These are phyloP conservation scores for Rubia balearica DNA, from an alignment of 305 asterid species.

Conservation along the genomic window DNA sequence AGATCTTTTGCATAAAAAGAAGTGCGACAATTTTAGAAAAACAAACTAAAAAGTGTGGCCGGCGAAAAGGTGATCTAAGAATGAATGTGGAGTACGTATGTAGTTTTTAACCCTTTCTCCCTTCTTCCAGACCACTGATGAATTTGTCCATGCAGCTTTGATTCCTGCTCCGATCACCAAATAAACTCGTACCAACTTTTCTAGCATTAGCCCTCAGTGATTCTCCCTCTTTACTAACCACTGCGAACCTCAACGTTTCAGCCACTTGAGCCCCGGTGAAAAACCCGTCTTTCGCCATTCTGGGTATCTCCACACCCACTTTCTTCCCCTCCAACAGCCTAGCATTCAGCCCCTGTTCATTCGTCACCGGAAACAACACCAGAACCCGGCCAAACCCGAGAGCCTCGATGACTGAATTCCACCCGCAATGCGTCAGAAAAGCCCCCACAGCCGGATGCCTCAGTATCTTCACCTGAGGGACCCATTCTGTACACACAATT, in stretches of 20 bases:
- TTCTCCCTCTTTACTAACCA: conserved; percentile 27
- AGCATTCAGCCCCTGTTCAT: conserved; percentile 80
- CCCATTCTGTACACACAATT: conserved; percentile 52
- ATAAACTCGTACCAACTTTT: conserved; percentile 14
- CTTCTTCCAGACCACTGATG: conserved; percentile 16
- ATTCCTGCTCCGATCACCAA: conserved; percentile 22
- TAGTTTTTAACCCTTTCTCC: neutral
- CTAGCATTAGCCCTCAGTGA: conserved; percentile 23
- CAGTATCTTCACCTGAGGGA: conserved; percentile 69
- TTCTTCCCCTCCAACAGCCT: conserved; percentile 42
- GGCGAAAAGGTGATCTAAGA: too few species aligned
- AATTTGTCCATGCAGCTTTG: conserved; percentile 17
- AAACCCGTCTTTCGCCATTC: conserved; percentile 23
- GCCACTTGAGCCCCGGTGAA: conserved; percentile 28
- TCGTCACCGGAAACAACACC: conserved; percentile 69
- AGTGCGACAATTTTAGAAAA: too few species aligned
- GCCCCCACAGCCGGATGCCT: conserved; percentile 53
- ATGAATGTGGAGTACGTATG: too few species aligned
- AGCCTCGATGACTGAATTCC: conserved; percentile 79
- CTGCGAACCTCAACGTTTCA: conserved; percentile 20
- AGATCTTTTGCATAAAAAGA: too few species aligned
- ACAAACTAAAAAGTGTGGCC: too few species aligned
- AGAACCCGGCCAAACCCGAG: conserved; percentile 54
- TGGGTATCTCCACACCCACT: conserved; percentile 32
- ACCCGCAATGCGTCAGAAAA: conserved; percentile 84